Conservation (phyloP, 2,329 filamentous ascomycete species). For the Gremmenia infestans region DNA sequence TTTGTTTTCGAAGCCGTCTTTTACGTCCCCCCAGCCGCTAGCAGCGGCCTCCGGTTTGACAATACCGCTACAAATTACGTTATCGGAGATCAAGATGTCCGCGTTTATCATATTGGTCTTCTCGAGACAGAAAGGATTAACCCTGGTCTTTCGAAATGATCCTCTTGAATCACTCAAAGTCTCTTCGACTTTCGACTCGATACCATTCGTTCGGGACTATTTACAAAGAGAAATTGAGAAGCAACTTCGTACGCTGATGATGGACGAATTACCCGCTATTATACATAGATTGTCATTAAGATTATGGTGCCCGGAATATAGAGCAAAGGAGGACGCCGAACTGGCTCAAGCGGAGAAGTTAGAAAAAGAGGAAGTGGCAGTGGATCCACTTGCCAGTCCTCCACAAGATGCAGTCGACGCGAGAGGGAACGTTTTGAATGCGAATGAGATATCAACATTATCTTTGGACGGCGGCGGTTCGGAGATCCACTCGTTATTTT, state of each 20-base stretch:
- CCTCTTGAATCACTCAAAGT: slow-evolving; percentile 97
- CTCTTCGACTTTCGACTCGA: slow-evolving; percentile 97
- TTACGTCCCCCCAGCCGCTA: slow-evolving; percentile 87
- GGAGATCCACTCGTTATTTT: slow-evolving; percentile 86
- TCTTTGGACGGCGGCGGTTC: slow-evolving; percentile 68
- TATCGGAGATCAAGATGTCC: slow-evolving; percentile 92
- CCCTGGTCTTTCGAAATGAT: slow-evolving; percentile 95
- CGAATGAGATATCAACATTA: slow-evolving; percentile 69
- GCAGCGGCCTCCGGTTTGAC: slow-evolving; percentile 89
- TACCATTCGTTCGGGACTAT: slow-evolving; percentile 96
- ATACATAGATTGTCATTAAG: slow-evolving; percentile 88
- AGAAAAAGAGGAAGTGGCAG: slow-evolving; percentile 43
- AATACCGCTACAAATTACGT: slow-evolving; percentile 93
- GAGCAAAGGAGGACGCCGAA: slow-evolving; percentile 58
- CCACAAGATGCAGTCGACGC: slow-evolving; percentile 79
- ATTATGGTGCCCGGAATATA: slow-evolving; percentile 85
- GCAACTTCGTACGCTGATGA: slow-evolving; percentile 87
- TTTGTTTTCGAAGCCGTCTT: slow-evolving; percentile 82
- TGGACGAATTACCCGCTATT: slow-evolving; percentile 95
- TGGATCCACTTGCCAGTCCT: slow-evolving; percentile 78
- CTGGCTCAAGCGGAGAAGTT: slow-evolving; percentile 44
- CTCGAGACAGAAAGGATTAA: slow-evolving; percentile 94
- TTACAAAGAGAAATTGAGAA: slow-evolving; percentile 93
- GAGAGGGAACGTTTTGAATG: slow-evolving; percentile 70
- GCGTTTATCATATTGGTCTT: slow-evolving; percentile 98